Evolutionary conservation across 2,329 filamentous ascomycete genomes (phyloP).

Genomic region (Monilinia fructicola): DNA sequence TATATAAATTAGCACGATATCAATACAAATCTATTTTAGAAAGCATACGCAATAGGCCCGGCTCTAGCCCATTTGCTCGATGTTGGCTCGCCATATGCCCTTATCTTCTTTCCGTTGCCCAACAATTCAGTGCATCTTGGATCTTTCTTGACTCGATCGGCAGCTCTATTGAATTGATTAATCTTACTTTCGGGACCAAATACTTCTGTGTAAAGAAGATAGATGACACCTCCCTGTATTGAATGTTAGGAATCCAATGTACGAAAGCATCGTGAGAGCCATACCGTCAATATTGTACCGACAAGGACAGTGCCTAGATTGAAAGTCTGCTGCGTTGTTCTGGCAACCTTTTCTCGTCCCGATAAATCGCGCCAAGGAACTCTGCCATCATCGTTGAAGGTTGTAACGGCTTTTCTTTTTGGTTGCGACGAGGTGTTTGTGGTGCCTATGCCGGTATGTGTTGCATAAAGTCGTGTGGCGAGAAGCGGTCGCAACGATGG

Average conservation of each 20-base stretch:
- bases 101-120: slow-evolving; percentile 72
- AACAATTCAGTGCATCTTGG: slow-evolving; percentile 69
- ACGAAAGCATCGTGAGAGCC: slow-evolving; percentile 31
- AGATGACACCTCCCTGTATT: slow-evolving; percentile 68
- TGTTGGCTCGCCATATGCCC: slow-evolving; percentile 77
- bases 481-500: slow-evolving; percentile 44
- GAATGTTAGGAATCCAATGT: slow-evolving; percentile 26
- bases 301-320: slow-evolving; percentile 78
- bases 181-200: slow-evolving; percentile 84
- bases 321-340: slow-evolving; percentile 86
- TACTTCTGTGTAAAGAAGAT: slow-evolving; percentile 78
- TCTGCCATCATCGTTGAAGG: slow-evolving; percentile 81
- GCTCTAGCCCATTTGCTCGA: slow-evolving; percentile 76
- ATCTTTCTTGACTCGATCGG: slow-evolving; percentile 74
- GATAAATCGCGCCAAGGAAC: slow-evolving; percentile 80
- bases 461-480: slow-evolving; percentile 56
- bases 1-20: background rate
- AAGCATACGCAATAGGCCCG: slow-evolving; percentile 58
- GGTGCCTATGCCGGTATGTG: slow-evolving; percentile 49
- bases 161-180: slow-evolving; percentile 82
- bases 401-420: slow-evolving; percentile 70
- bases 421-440: slow-evolving; percentile 42
- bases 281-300: slow-evolving; percentile 74
- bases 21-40: background rate
- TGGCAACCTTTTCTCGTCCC: slow-evolving; percentile 71